phyloP scores from a whole-genome alignment of 1,139 yeast species.

The Barnettozyma hawaiiensis region DNA sequence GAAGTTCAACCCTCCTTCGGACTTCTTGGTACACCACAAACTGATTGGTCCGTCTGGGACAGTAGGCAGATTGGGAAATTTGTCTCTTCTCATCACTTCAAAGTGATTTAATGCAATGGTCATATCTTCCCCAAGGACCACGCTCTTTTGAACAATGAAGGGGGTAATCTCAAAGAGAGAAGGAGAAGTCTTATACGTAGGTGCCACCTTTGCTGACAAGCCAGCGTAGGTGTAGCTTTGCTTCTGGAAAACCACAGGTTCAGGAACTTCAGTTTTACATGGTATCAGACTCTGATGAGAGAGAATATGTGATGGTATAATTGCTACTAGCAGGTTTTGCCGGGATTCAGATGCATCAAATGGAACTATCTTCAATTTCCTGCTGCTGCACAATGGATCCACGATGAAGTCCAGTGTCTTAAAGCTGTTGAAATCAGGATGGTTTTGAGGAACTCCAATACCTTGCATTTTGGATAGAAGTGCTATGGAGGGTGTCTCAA shows the following conservation, averaged over 20 bases:
- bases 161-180: conserved; percentile 16
- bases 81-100: conserved; percentile 9
- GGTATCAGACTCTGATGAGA: conserved; percentile 13
- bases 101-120: conserved; percentile 5
- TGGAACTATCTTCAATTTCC: conserved; percentile 6
- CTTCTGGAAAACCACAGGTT: conserved; percentile 10
- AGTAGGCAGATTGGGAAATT: neutral
- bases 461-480: conserved; percentile 14
- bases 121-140: conserved; percentile 2
- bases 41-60: neutral
- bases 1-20: neutral
- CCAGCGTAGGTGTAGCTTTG: conserved; percentile 4
- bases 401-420: neutral
- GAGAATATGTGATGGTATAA: conserved; percentile 19
- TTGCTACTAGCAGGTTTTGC: conserved; percentile 16
- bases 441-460: conserved; percentile 18
- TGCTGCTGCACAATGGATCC: conserved; percentile 9
- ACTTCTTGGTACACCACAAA: neutral
- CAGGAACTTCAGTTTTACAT: conserved; percentile 4
- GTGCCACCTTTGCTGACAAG: conserved; percentile 8
- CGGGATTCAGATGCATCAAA: conserved; percentile 3
- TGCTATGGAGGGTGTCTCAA: conserved; percentile 15
- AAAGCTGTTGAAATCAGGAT: conserved; percentile 11
- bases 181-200: conserved; percentile 2
- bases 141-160: conserved; percentile 7